These are phyloP conservation scores for Jimgerdemannia lactiflua DNA, from an alignment of 192 early-diverging fungal genomes.

Conservation along the genomic window DNA sequence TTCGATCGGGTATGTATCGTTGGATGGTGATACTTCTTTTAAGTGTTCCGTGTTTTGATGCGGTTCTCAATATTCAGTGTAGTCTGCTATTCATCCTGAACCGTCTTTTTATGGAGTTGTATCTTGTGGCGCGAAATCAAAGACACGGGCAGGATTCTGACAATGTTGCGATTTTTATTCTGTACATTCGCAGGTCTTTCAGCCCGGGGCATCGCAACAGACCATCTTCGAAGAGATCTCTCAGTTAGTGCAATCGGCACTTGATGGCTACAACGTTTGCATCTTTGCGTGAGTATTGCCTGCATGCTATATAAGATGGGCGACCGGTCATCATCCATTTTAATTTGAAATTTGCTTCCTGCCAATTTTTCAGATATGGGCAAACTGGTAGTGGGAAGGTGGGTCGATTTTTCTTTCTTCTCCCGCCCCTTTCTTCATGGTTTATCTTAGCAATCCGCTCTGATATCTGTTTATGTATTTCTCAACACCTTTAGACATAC, in stretches of 20 bases:
- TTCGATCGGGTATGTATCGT: slow-evolving; percentile 56
- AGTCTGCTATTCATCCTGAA: no score
- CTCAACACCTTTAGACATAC: slow-evolving; percentile 42
- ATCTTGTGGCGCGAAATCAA: no score
- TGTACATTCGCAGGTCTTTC: slow-evolving; percentile 56
- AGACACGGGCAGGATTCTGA: no score
- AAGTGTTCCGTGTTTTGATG: no score
- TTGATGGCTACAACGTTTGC: slow-evolving; percentile 97
- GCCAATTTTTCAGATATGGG: slow-evolving; percentile 48
- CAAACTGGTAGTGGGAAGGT: slow-evolving; percentile 92
- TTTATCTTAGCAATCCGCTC: not conserved
- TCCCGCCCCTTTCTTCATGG: not conserved
- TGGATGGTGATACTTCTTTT: no score
- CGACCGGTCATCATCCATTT: not conserved
- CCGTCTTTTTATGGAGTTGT: no score
- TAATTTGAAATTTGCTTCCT: not conserved
- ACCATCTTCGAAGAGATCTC: slow-evolving; percentile 94
- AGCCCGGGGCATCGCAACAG: slow-evolving; percentile 60
- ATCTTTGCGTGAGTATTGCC: slow-evolving; percentile 77
- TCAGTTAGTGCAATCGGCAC: slow-evolving; percentile 90
- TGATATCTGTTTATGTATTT: not conserved
- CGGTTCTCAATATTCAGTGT: no score
- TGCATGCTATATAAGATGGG: not conserved
- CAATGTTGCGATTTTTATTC: no score
- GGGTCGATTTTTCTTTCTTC: not conserved